Base-by-base conservation (phyloP, 2,329 filamentous ascomycete genomes). In the Aspergillus spinulosporus region DNA sequence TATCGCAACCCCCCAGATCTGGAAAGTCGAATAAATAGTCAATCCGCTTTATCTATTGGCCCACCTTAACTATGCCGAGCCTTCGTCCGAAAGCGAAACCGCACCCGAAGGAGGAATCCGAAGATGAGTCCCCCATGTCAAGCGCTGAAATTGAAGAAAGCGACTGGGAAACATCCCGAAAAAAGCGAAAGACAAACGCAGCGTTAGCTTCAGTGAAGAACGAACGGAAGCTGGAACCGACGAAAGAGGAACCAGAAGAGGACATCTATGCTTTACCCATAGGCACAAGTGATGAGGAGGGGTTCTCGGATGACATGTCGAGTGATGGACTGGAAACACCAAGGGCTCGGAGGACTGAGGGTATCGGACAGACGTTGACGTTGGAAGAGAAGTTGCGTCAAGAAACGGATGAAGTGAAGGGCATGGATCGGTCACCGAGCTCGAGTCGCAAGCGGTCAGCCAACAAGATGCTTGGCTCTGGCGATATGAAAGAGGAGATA, bases 321-420 rank as follows among this genome's bases (percentile, higher is more conserved):
- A 37, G 34, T 12, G 34, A 37, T 12, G 34, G 34, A 37, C 34
- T 37, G 8, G 34, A 37, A 12, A 37, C 34, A 37, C 34, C 34
- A 4, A 37, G n/a, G 34, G n/a, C 34, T 37, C 34, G 34, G 34
- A 12, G 11, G 3, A 70, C 62, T 4, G 73, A 66, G 8, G 69
- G 74, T 37, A 72, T 70, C 48, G 71, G 71, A 11, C 73, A 73
- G 3, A 21, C 70, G 3, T 73, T 72, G 53, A 72, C 69, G 2
- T 69, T 59, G 26, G 68, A 72, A 14, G 71, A 72, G 9, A 67
- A 70, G 15, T 4, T 40, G 12, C 4, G n/a, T 12, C 7, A n/a
- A n/a, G 5, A 9, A 4, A 36, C 47, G n/a, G 52, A 55, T 6
- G 54, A 57, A 6, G 49, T 21, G n/a, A 42, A 42, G 14, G 39